Base-by-base conservation (phyloP, 2,329 filamentous ascomycete species). In the Didymella pomorum region DNA sequence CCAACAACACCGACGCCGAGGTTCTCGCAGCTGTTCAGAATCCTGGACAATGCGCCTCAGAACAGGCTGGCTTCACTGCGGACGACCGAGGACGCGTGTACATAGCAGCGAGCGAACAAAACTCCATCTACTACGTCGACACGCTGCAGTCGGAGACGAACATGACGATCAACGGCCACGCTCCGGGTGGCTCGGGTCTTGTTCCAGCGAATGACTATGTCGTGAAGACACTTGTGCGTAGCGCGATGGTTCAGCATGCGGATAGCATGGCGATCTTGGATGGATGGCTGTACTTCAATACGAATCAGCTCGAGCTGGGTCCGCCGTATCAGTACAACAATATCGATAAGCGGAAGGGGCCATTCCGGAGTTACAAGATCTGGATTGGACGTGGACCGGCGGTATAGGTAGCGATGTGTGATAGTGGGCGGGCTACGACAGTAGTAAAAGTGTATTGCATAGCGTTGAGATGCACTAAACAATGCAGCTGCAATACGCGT, bases 41-140 rank as follows among this genome's bases (percentile, higher is more conserved):
- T 48, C 76, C 77, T 8, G 78, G 78, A 7, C 73, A 80, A 60
- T 72, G 75, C 37, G 78, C 69, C 11, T 75, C 72, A 2, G 77
- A 80, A 52, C 78, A 79, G 62, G 78, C 78, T 10, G 78, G 78
- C 7, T 77, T 79, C 61, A 78, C 77, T 2, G 78, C 78, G 3
- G 79, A 80, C 53, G 76, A 79, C 56, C 70, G 68, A 12, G 79
- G 78, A 1, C 67, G 77, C 1, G 71, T 81, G 9, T 80, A 80
- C 57, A 77, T 80, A 50, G 62, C 73, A 28, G 77, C 78, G 7
- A 75, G 71, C 52, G 79, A 81, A 64, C 79, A 80, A 42, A 81
- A 81, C 55, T 76, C 79, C 5, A 79, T 80, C 37, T 79, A 78
- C 65, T 79, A 80, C 51, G 76, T 80, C 47, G 74, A 79, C 56